phyloP scores from a whole-genome alignment of 1,139 yeast species.

The Hyphopichia burtonii region DNA sequence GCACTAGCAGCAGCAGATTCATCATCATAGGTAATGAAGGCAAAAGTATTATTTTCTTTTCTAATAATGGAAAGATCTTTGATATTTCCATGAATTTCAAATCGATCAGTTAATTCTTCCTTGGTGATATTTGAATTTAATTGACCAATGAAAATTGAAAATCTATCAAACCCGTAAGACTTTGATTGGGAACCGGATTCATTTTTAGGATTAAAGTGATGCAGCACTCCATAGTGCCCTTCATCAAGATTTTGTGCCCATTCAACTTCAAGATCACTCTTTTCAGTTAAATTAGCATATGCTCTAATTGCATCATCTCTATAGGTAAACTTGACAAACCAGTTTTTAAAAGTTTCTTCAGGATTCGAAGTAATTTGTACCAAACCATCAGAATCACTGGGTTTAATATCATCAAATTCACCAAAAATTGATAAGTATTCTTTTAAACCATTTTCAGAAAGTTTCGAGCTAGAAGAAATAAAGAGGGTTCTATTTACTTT shows the following conservation, averaged over 20 bases:
- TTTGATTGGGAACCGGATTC: background rate
- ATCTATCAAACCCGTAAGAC: constrained; percentile 51
- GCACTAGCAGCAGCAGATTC: constrained; percentile 83
- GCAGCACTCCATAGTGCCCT: background rate
- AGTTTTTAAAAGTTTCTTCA: constrained; percentile 35
- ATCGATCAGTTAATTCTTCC: constrained; percentile 54
- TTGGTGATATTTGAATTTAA: constrained; percentile 54
- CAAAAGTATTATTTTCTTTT: constrained; percentile 57
- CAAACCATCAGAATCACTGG: constrained; percentile 44
- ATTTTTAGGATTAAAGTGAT: background rate
- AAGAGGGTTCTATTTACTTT: constrained; percentile 85
- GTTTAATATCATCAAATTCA: constrained; percentile 66
- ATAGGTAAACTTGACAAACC: constrained; percentile 82
- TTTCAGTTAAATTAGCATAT: constrained; percentile 64
- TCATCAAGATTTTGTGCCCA: constrained; percentile 82
- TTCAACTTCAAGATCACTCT: constrained; percentile 55
- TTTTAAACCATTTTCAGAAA: constrained; percentile 32
- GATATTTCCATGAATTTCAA: constrained; percentile 66
- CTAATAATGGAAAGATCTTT: constrained; percentile 52
- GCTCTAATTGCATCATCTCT: constrained; percentile 92
- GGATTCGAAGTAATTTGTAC: constrained; percentile 9
- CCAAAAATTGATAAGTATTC: constrained; percentile 55
- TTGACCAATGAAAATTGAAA: constrained; percentile 77
- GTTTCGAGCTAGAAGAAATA: constrained; percentile 31
- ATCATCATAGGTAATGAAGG: constrained; percentile 62